Base-by-base conservation (phyloP, 305 asterid genomes). In the Fraxinus ornus region DNA sequence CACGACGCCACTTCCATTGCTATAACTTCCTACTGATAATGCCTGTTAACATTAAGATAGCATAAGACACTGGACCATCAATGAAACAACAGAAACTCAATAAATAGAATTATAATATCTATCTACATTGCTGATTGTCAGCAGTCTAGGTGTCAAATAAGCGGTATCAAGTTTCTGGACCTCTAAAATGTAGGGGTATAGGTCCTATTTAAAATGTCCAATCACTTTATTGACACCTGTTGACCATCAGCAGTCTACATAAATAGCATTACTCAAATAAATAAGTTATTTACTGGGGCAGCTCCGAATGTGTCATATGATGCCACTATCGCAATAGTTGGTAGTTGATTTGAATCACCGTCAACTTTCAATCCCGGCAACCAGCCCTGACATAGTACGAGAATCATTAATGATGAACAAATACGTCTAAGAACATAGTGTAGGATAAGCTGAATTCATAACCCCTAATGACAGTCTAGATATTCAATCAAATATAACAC, bases 1-100 rank as follows among this genome's bases (percentile, higher is more conserved):
- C 84, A 90, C 97, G 77, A 91, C 92, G 8, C 98, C 98, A 90
- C 99, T 96, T 81, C 99, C 99, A 82, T 89, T 93, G 89, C 98
- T 92, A 88, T 96, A 98, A 91, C 98, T 94, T 84, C 99, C 99
- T 84, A 91, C 90, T 19, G 99, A 92, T 78, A 96, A 86, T 75
- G 95, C 97, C 99, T 96, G 90, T 79, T 6, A 75, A 57, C 80
- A 85, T 74, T 85, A 66, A 83, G 81, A 86, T 81, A 76, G 62
- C 49, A 81, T 84, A 78, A 91, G 90, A 84, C n/a, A 21, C 62
- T 62, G 75, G 22, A 52, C 32, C 28, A 72, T 55, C 76, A 79
- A 12, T 60, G 36, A 19, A 19, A 80, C 12, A 79, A 62, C 10
- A 68, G 62, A 47, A 79, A n/a, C 37, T 37, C 78, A 37, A 72